Base-by-base conservation (phyloP, 1,284 basidiomycete genomes). In the Ceratobasidium sp. region DNA sequence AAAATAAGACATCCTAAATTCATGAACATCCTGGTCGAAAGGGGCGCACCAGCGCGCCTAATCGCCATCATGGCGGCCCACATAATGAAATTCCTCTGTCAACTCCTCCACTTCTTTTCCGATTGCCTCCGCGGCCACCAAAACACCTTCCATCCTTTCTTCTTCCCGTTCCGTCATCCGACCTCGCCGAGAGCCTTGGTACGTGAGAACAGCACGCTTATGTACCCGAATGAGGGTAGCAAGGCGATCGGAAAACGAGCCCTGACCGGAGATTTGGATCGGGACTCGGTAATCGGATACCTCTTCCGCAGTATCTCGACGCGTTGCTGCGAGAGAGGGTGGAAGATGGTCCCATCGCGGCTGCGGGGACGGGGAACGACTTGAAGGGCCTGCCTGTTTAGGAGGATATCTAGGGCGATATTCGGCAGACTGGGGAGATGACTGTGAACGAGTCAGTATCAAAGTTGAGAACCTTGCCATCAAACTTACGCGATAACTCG, bases 71-170 rank as follows among this genome's bases (percentile, higher is more conserved):
- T 64, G 59, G 23, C 47, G 47, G 11, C 59, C 49, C 21, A 64
- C 59, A 42, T 41, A 64, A 16, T 49, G 59, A 36, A 64, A 64
- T 39, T 64, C 59, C 3, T 64, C 49, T 16, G 59, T 64, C 23
- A 64, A 29, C 23, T 64, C 59, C 36, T 64, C 59, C 33, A 64
- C 59, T 53, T 64, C 59, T 29, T 64, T 64, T 25, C 59, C 59
- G 13, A 64, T 64, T 14, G 49, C 59, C 59, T 64, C 59, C 5
- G 59, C 59, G 39, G 59, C 59, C 7, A 33, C 59, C 14, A 64
- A 23, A 2, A 64, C 27, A 6, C 59, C 59, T 53, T 64, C 49
- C 59, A 64, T 64, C 9, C 46, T 44, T 5, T 53, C 59, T 53
- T 64, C 59, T 53, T 64, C 59, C 16, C 49, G 47, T n/a, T 44